phyloP scores from a whole-genome alignment of 176 grass and related monocot species.

The Panicum miliaceum region DNA sequence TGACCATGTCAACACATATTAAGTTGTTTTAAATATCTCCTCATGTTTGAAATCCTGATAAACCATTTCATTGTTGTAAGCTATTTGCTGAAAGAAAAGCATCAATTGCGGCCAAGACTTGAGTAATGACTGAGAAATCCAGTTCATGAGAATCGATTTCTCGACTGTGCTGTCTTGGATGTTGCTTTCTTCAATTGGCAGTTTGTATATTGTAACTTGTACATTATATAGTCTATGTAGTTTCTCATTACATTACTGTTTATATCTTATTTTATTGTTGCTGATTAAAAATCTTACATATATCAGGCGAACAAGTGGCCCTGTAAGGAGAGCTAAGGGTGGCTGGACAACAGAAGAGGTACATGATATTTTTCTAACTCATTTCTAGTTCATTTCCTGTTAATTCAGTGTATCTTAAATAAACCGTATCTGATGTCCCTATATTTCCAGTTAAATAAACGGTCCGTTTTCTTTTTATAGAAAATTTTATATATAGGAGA shows the following conservation, averaged over 20 bases:
- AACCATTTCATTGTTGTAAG: no score
- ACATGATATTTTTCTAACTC: constrained; percentile 21
- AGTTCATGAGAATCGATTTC: no score
- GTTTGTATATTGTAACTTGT: constrained; percentile 18
- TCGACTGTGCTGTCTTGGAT: no score
- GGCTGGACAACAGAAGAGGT: constrained; percentile 88
- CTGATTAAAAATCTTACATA: constrained; percentile 28
- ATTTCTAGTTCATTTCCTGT: constrained; percentile 14
- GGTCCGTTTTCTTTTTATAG: background rate
- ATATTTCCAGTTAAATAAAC: background rate
- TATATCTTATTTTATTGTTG: constrained; percentile 13
- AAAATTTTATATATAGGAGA: background rate
- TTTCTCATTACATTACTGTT: constrained; percentile 27
- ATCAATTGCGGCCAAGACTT: no score
- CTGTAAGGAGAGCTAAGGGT: constrained; percentile 92
- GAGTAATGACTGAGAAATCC: no score
- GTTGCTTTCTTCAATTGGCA: constrained; percentile 2
- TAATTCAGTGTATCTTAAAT: constrained; percentile 15
- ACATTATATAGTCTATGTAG: background rate
- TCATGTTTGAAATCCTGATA: no score
- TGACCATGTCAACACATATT: no score
- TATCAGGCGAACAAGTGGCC: constrained; percentile 76
- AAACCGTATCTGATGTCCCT: background rate
- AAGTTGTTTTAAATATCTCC: no score
- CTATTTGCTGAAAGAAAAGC: no score